A percentile compares a stretch with the other conserved stretches of the same genome.
phyloP scores from a whole-genome alignment of 805 yeast species.

The Candida sonorensis region DNA sequence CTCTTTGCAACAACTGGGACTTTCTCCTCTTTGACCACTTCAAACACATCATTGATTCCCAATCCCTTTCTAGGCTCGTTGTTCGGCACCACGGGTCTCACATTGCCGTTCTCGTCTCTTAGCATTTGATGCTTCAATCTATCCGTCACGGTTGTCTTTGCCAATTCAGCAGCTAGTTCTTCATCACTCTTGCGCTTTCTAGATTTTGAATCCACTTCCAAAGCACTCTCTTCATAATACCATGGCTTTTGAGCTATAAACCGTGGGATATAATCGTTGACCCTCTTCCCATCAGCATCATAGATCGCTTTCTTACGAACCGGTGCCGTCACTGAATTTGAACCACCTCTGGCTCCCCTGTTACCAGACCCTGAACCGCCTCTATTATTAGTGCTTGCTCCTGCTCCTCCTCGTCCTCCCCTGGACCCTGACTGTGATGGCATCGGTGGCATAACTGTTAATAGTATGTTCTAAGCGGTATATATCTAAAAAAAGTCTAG shows the following conservation, averaged over 20 bases:
- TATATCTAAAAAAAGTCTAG: too few relatives aligned
- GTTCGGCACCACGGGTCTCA: constrained; percentile 37
- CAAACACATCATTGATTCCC: constrained; percentile 47
- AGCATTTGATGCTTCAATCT: constrained; percentile 57
- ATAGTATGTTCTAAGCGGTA: not conserved
- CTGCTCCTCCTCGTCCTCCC: not conserved
- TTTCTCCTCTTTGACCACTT: constrained; percentile 13
- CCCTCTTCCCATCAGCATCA: constrained; percentile 29
- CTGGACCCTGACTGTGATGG: not conserved
- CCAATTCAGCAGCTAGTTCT: constrained; percentile 13
- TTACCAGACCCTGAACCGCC: too few relatives aligned
- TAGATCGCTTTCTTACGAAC: constrained; percentile 14
- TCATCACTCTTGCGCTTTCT: constrained; percentile 22
- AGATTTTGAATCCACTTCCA: constrained; percentile 20
- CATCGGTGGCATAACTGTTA: not conserved
- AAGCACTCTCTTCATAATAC: constrained; percentile 27
- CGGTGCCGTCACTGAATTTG: not conserved
- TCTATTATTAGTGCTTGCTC: too few relatives aligned
- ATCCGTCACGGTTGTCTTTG: constrained; percentile 32
- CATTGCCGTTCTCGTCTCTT: too few relatives aligned
- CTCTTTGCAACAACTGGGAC: too few relatives aligned
- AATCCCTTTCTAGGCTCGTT: constrained; percentile 47
- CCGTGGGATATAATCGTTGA: constrained; percentile 34
- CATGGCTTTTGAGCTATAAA: constrained; percentile 35
- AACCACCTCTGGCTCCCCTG: too few relatives aligned